Evolutionary conservation across 306 rosid species (phyloP).

Genomic region (Myrica gale): DNA sequence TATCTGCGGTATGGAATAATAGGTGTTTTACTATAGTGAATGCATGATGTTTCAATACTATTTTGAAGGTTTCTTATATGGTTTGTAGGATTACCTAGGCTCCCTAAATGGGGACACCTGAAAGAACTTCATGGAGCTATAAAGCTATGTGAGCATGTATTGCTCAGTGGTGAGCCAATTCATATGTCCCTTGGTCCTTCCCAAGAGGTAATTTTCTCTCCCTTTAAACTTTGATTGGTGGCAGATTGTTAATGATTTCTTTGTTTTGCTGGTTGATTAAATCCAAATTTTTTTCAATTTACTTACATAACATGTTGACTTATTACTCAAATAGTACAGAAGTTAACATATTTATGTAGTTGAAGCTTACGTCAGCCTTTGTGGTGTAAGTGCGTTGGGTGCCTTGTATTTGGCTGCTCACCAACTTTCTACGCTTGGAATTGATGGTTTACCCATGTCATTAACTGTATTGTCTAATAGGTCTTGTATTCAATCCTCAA

Average conservation of each 20-base stretch:
- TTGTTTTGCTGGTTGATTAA: constrained; percentile 2
- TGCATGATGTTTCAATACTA: not conserved
- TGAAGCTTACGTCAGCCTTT: not conserved
- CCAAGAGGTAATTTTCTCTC: constrained; percentile 59
- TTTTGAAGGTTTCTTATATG: not conserved
- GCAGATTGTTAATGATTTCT: not conserved
- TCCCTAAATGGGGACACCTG: constrained; percentile 97
- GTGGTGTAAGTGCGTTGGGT: not conserved
- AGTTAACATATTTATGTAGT: not conserved
- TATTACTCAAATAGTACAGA: too few relatives aligned
- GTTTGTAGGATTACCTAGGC: constrained; percentile 71
- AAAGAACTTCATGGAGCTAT: constrained; percentile 86
- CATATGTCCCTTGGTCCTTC: constrained; percentile 66
- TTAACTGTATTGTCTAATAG: not conserved
- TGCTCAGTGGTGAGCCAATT: constrained; percentile 58
- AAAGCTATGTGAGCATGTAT: constrained; percentile 63
- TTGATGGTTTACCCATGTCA: not conserved
- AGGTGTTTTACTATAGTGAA: not conserved
- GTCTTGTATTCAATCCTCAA: not conserved
- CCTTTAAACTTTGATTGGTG: constrained; percentile 14
- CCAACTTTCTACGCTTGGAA: not conserved
- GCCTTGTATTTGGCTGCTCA: not conserved
- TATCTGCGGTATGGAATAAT: not conserved
- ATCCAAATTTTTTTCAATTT: constrained; percentile 6
- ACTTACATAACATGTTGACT: not conserved